Evolutionary conservation across 257 asterid genomes (phyloP).

Genomic region (Lavandula angustifolia): DNA sequence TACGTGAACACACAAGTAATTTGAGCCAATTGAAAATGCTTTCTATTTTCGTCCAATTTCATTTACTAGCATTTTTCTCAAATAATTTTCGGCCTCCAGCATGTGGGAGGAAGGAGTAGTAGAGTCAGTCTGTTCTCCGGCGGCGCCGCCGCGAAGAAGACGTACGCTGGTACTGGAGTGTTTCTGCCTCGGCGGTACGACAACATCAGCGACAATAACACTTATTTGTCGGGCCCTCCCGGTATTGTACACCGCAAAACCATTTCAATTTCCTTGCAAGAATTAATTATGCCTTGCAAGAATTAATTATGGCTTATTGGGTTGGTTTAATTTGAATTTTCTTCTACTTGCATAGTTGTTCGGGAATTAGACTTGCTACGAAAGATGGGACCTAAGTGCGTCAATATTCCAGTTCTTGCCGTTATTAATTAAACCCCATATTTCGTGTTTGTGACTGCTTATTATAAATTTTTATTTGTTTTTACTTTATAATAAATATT

Average conservation of each 20-base stretch:
- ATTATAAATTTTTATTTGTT: no score
- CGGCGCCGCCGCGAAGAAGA: conserved; percentile 37
- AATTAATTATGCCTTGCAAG: background rate
- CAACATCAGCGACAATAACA: conserved; percentile 1
- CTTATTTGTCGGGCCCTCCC: conserved; percentile 37
- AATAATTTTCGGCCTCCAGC: background rate
- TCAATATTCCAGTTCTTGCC: no score
- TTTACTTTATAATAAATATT: no score
- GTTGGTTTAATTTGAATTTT: background rate
- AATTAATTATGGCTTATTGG: background rate
- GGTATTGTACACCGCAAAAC: conserved; percentile 46
- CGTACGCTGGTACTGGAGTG: conserved; percentile 73
- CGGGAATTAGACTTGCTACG: conserved; percentile 1
- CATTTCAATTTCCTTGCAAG: conserved; percentile 1
- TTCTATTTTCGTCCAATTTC: background rate
- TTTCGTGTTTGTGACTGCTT: conserved; percentile 6
- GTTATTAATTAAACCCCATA: conserved; percentile 15
- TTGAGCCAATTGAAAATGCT: background rate
- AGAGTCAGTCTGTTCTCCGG: no score
- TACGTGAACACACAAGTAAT: conserved; percentile 34
- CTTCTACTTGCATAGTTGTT: conserved; percentile 2
- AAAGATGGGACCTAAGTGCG: conserved; percentile 16
- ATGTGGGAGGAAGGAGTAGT: no score
- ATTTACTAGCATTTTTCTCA: background rate
- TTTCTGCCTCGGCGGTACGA: conserved; percentile 66